phyloP scores from a whole-genome alignment of 129 eudicot species.

The Smallanthus sonchifolius region DNA sequence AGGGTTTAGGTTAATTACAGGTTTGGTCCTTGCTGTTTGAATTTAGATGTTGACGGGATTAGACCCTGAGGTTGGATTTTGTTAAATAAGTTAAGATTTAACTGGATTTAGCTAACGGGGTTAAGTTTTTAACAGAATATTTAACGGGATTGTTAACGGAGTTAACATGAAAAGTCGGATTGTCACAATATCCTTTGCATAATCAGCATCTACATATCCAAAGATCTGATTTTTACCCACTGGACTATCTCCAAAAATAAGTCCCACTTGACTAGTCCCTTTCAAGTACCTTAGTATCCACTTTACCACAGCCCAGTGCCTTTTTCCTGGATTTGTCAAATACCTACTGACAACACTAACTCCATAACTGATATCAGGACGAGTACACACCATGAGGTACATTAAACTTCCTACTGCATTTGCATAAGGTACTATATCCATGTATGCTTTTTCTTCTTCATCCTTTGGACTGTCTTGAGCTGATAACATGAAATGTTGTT shows the following conservation, averaged over 20 bases:
- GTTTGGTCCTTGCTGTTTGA: no score
- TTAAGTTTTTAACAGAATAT: no score
- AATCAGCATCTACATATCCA: no score
- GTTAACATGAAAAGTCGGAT: no score
- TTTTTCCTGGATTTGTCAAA: neutral
- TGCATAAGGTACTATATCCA: neutral
- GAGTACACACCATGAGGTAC: neutral
- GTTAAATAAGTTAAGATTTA: no score
- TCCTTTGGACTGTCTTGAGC: neutral
- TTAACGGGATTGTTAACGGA: no score
- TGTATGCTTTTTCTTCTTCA: neutral
- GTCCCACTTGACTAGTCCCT: neutral
- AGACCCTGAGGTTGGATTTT: no score
- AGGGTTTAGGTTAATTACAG: no score
- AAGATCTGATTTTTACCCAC: no score
- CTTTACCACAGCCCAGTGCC: neutral
- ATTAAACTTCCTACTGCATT: neutral
- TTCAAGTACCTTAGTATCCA: neutral
- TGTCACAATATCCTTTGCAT: no score
- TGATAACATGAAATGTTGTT: neutral
- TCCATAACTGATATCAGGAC: neutral
- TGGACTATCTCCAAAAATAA: neutral
- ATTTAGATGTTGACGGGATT: no score
- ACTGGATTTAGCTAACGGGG: no score
- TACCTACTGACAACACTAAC: neutral